A percentile compares a stretch with the other conserved stretches of the same genome.
Conservation (phyloP, 2,329 filamentous ascomycete genomes). For the Intubia oerlemansii region DNA sequence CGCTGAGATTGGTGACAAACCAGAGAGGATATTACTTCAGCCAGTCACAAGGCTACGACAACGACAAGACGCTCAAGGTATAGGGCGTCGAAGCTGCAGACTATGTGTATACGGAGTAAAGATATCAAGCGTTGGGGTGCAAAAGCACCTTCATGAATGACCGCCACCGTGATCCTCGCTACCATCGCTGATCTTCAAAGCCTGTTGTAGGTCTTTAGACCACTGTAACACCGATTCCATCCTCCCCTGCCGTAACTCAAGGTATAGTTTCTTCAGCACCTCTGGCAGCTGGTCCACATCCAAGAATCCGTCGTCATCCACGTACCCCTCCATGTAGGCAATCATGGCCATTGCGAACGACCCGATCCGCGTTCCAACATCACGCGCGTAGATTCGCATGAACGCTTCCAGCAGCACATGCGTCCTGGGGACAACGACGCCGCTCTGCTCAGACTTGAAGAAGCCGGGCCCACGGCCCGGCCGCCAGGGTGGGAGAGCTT, state of each 20-base stretch:
- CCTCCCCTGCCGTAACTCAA: no score
- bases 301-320: slow-evolving; percentile 10
- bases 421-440: slow-evolving; percentile 8
- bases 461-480: slow-evolving; percentile 8
- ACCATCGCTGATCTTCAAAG: no score
- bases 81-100: no score
- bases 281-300: slow-evolving; percentile 8
- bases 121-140: no score
- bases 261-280: background rate
- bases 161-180: no score
- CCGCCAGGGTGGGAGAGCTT: slow-evolving; percentile 9
- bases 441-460: slow-evolving; percentile 4
- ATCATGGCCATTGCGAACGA: slow-evolving; percentile 9
- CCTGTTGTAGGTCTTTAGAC: no score
- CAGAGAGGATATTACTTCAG: slow-evolving; percentile 13
- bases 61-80: slow-evolving; percentile 10
- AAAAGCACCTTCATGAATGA: no score
- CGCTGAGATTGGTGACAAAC: slow-evolving; percentile 12
- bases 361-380: slow-evolving; percentile 7
- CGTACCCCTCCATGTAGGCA: slow-evolving; percentile 9
- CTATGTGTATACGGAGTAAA: no score
- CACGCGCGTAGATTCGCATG: slow-evolving; percentile 10
- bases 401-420: slow-evolving; percentile 11
- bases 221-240: no score
- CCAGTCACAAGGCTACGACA: slow-evolving; percentile 15